phyloP scores from a whole-genome alignment of 2,329 filamentous ascomycete genomes.

The Verticillium klebahnii region DNA sequence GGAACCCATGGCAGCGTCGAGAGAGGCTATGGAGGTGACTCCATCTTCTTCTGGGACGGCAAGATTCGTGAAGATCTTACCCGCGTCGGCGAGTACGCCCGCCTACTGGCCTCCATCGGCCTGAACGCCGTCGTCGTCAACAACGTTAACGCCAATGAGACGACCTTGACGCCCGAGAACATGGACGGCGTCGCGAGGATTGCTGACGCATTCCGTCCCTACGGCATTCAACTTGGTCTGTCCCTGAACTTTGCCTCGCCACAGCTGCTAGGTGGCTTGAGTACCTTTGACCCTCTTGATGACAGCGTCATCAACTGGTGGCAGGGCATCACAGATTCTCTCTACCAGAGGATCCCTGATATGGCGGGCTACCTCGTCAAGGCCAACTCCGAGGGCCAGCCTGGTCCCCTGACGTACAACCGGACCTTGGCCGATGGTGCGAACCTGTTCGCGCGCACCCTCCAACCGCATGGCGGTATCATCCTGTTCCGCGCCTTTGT shows the following conservation, averaged over 20 bases:
- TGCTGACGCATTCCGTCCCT: conserved; percentile 62
- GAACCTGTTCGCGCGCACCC: conserved; percentile 60
- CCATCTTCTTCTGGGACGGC: conserved; percentile 63
- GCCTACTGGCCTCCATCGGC: conserved; percentile 60
- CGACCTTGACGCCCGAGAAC: conserved; percentile 50
- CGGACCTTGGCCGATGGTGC: conserved; percentile 64
- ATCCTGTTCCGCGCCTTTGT: conserved; percentile 71
- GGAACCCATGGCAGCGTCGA: conserved; percentile 50
- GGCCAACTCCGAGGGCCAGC: conserved; percentile 68
- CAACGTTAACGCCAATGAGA: conserved; percentile 66
- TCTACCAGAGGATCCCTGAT: conserved; percentile 61
- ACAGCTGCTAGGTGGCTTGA: conserved; percentile 46
- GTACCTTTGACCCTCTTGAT: conserved; percentile 63
- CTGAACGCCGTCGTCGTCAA: conserved; percentile 65
- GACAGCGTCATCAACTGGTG: conserved; percentile 57
- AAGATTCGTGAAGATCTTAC: conserved; percentile 52
- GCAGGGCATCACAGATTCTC: conserved; percentile 50
- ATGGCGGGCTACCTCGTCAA: conserved; percentile 67
- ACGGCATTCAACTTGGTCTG: conserved; percentile 60
- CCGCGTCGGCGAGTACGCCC: conserved; percentile 57
- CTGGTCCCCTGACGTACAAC: conserved; percentile 65
- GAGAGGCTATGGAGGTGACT: conserved; percentile 62
- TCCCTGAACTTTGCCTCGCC: conserved; percentile 67
- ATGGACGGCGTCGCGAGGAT: conserved; percentile 57
- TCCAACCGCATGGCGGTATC: conserved; percentile 51